Evolutionary conservation across 192 early-diverging fungal species (phyloP).

Genomic region (Coemansia sp.): DNA sequence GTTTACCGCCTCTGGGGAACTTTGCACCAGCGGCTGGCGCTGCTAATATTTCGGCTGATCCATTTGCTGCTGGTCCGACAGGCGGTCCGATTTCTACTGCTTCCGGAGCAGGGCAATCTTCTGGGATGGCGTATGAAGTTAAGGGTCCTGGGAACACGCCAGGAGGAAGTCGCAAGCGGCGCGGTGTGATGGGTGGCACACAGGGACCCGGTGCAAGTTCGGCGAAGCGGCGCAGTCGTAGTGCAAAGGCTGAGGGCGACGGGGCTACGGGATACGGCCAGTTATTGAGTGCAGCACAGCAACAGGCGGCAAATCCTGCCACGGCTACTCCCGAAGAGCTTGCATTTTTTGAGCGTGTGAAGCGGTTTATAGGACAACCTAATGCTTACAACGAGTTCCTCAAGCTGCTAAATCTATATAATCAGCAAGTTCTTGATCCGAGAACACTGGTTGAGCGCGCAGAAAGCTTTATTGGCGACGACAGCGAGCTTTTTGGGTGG

Average conservation of each 20-base stretch:
- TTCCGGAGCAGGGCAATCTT: conserved; percentile 13
- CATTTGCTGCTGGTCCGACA: conserved; percentile 15
- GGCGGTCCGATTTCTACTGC: neutral
- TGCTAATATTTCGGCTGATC: conserved; percentile 16
- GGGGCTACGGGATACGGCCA: conserved; percentile 18
- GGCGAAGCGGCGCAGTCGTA: conserved; percentile 46
- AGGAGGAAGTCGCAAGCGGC: conserved; percentile 38
- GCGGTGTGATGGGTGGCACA: conserved; percentile 23
- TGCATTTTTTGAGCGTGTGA: conserved; percentile 92
- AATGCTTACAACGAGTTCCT: conserved; percentile 93
- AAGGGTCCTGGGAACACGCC: conserved; percentile 21
- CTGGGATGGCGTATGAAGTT: conserved; percentile 18
- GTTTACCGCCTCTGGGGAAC: conserved; percentile 60
- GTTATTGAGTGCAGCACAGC: neutral
- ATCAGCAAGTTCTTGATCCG: conserved; percentile 87
- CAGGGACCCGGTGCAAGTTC: conserved; percentile 29
- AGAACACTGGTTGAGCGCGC: conserved; percentile 82
- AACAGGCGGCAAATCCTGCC: conserved; percentile 31
- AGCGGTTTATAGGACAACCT: conserved; percentile 82
- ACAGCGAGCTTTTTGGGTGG: conserved; percentile 89
- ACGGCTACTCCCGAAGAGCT: conserved; percentile 74
- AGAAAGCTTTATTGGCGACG: conserved; percentile 77
- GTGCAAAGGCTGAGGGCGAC: conserved; percentile 24
- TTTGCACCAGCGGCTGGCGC: conserved; percentile 47
- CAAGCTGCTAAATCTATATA: conserved; percentile 91